Base-by-base conservation (phyloP, 495 filamentous ascomycete species). In the Platismatia glauca region DNA sequence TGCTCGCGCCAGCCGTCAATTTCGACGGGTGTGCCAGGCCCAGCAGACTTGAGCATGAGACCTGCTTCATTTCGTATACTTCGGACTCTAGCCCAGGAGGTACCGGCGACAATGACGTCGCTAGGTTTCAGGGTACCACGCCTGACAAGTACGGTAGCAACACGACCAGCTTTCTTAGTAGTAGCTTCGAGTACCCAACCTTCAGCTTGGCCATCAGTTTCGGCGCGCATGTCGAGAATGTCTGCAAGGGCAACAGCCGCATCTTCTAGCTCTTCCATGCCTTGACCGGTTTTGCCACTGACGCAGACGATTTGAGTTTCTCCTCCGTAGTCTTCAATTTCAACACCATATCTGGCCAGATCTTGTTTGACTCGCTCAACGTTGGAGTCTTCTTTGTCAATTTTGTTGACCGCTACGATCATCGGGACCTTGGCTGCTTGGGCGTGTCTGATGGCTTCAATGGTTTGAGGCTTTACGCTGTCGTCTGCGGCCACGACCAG, bases 381-480 rank as follows among this genome's bases (percentile, higher is more conserved):
- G 64, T 91, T 84, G 24, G 88, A 82, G 43, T 86, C 85, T 64
- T 87, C 84, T 73, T 93, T 96, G 73, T 99, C 95, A 55, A 95
- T 83, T 73, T 99, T 99, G 77, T 91, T 99, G 74, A 96, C 90
- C n/a, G 95, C 95, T 22, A 97, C 95, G 60, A 97, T 95, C 57
- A 99, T 93, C 16, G 94, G 92, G 1, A 97, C 95, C 61, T 88
- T 87, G 37, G 95, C 91, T n/a, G 81, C 78, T 55, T 87, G 88
- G 7, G 95, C 94, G 68, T 97, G 94, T 69, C 94, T 96, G 71
- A 99, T 88, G 16, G 94, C 93, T 73, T 99, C 95, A 13, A 97
- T 79, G 1, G 95, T 99, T 70, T 99, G 95, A 2, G 95, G 95
- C 74, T 90, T 99, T 61, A 99, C 94, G 70, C 89, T 92, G 72